Evolutionary conservation across 1,139 yeast genomes (phyloP), one percentile per base, ranked within the genome.

Genomic region (Nakaseomyces sp.): DNA sequence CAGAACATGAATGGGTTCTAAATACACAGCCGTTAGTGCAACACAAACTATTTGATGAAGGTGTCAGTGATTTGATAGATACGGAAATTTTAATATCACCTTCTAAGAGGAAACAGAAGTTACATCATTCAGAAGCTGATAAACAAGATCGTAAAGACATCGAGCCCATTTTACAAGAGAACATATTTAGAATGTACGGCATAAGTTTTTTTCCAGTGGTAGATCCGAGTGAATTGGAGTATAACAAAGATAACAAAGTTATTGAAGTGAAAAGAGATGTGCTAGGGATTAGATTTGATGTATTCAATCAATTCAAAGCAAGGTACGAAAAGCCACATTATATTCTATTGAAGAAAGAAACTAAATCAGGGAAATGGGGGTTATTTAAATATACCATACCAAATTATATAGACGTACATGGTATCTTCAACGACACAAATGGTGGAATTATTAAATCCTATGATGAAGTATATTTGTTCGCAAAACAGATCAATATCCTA

Each of bases 351-450:
- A 64, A 65, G 40, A 64, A 52, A 30, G 48, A 50, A 7, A 31
- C 41, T 1, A 68, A 68, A 45, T 58, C 61, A 24, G 58, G 58
- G 16, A 61, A 68, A 64, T 56, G 60, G 53, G 50, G 35, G 4
- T 31, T 72, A 1, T 71, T 69, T 53, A 72, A 70, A 45, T 69
- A 71, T 43, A 73, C 76, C 0, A 47, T 72, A 0, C 77, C 77
- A 0, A 57, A 57, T 16, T 70, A 60, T 45, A 53, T 72, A 6
- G 69, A 61, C 29, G 43, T 64, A 12, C 45, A 53, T 5, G 49
- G 47, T 17, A 43, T 49, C 10, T 54, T 58, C 37, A 44, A 50
- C 10, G 47, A 44, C 24, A 42, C 50, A 12, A 50, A 49, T 17
- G 47, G 43, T 35, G 53, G 50, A 3, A 28, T 48, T 2, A 38